Base-by-base conservation (phyloP, 139 green algal genomes). In the Mychonastes homosphaera region DNA sequence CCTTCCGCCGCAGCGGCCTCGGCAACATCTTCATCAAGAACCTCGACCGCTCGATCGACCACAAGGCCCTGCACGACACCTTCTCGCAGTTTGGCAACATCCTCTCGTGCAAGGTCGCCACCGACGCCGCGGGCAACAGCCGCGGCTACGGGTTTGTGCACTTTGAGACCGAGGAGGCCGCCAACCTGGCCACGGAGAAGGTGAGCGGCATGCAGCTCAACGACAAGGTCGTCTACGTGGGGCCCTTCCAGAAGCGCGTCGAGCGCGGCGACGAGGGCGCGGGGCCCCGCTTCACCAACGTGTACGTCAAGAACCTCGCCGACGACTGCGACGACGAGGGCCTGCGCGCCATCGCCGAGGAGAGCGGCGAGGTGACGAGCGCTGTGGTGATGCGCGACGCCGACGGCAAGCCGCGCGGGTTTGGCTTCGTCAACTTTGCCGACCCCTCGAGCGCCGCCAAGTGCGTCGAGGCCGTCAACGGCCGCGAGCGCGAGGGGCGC, bases 121-220 rank as follows among this genome's bases (percentile, higher is more conserved):
- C 56, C 7, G 72, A 84, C 55, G 48, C 63, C 29, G 71, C 70
- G 15, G 78, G 79, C 50, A 43, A 77, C 39, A 88, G 79, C 65
- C 87, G 88, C 61, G 81, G 89, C 55, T 96, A 95, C 73, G 89
- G 89, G 56, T 96, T 95, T 67, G 88, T 96, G 41, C 89, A 96
- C 71, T 96, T 84, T 71, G 84, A 91, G 70, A 81, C 77, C 35
- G 79, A 88, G 26, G 84, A 85, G 51, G 63, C 72, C 5, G 88
- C 87, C 2, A 63, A 85, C 58, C 66, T 80, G 55, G 86, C 88
- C 40, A 89, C 92, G 52, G 68, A 85, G 28, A 92, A 91, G 68
- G 82, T 87, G 39, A 83, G 79, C 60, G 69, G 65, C 61, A 86
- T 74, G 73, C 71, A 75, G 73, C 78, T 79, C 51, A 64, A 75